Base-by-base conservation (phyloP, 2,329 filamentous ascomycete genomes). In the Fusarium kyushuense region DNA sequence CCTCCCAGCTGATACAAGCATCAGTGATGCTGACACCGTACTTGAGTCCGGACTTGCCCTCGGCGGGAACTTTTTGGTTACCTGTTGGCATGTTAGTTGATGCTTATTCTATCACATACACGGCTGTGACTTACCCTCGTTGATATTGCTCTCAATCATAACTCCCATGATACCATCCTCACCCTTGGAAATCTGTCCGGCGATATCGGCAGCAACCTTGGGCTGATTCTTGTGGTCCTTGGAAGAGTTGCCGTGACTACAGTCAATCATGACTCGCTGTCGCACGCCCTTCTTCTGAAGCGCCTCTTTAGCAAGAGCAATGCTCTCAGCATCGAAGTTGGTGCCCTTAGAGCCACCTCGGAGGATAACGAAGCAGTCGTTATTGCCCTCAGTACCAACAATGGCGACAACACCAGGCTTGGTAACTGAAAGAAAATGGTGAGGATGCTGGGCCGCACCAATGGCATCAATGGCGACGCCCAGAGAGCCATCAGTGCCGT, bases 171-270 rank as follows among this genome's bases (percentile, higher is more conserved):
- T 96, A 48, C 85, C 91, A 5, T 87, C 86, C 83, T 98, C 95
- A 35, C 96, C 96, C 59, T 86, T 88, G 55, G 90, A 86, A 63
- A 99, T 92, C 82, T 99, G 96, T 75, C 92, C 89, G 3, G 92
- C 94, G 58, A 99, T 79, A 13, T 85, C 87, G 51, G 89, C 89
- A 5, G 94, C 94, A 21, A 99, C 96, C 85, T 95, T 94, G 71
- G 94, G 94, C 82, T 99, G 96, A 81, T 98, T 99, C 83, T 90
- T 94, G 86, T 98, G 95, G 81, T 98, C 89, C 87, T 99, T 99
- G 77, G 91, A 84, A 45, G 93, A 97, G 84, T 97, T 97, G 69
- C 96, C 96, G 79, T 99, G 96, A 79, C 92, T 96, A 87, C 96
- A 99, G 82, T 99, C 96, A 30, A 99, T 91, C 96, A 99, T 99